Evolutionary conservation across 768 basidiomycete genomes (phyloP).

Genomic region (Hypholoma fasciculare): DNA sequence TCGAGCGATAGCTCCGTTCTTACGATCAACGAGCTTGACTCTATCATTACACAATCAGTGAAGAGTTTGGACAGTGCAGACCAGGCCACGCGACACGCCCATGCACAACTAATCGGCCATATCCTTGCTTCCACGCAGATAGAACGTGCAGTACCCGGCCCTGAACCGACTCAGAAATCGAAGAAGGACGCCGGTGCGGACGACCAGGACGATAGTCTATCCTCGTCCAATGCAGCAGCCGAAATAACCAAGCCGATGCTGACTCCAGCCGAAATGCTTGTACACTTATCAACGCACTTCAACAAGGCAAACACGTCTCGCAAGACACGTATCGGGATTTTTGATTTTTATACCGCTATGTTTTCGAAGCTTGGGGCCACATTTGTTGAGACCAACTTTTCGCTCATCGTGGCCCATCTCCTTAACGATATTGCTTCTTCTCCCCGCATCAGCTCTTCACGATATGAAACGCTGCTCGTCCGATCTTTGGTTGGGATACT

Average conservation of each 20-base stretch:
- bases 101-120: constrained; percentile 80
- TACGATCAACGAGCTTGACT: constrained; percentile 73
- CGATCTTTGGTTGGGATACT: constrained; percentile 76
- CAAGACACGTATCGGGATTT: constrained; percentile 78
- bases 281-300: constrained; percentile 76
- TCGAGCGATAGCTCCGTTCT: constrained; percentile 50
- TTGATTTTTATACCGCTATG: constrained; percentile 84
- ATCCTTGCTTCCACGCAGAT: constrained; percentile 83
- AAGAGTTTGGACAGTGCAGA: constrained; percentile 83
- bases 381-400: constrained; percentile 85
- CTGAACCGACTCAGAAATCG: constrained; percentile 53
- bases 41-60: constrained; percentile 63
- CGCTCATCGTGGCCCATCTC: constrained; percentile 75
- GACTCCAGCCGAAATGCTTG: constrained; percentile 36
- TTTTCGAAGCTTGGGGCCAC: constrained; percentile 70
- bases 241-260: constrained; percentile 71
- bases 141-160: constrained; percentile 46
- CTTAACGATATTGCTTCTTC: constrained; percentile 74
- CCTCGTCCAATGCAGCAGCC: constrained; percentile 43
- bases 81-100: constrained; percentile 76
- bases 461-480: constrained; percentile 75
- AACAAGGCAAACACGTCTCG: constrained; percentile 72
- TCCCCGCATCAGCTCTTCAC: constrained; percentile 49
- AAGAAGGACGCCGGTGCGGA: constrained; percentile 64
- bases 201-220: constrained; percentile 54